Conservation (phyloP, 2,329 filamentous ascomycete genomes). For the Epichloe scottii region DNA sequence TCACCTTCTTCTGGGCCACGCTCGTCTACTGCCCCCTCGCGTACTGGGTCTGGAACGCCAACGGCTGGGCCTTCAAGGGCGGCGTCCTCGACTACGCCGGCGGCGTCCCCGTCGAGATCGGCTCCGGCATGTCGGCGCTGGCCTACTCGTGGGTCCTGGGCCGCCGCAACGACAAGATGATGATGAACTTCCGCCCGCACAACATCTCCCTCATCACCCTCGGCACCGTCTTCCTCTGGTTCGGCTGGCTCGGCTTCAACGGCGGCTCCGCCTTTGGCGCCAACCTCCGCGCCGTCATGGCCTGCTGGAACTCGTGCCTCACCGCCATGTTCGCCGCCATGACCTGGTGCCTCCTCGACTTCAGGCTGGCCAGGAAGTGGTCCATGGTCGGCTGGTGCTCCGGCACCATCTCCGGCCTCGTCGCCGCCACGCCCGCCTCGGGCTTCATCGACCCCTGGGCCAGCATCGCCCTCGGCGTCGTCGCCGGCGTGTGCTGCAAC, state of each 20-base stretch:
- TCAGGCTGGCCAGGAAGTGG: constrained; percentile 87
- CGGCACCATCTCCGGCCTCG: constrained; percentile 57
- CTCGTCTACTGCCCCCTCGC: constrained; percentile 94
- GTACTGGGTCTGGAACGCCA: constrained; percentile 92
- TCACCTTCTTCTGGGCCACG: constrained; percentile 92
- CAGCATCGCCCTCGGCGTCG: constrained; percentile 52
- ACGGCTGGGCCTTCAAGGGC: constrained; percentile 85
- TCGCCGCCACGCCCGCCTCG: constrained; percentile 56
- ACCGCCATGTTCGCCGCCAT: constrained; percentile 86
- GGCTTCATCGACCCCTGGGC: constrained; percentile 58
- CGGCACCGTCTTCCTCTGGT: constrained; percentile 92
- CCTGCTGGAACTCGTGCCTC: constrained; percentile 95
- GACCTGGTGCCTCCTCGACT: constrained; percentile 93
- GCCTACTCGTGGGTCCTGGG: constrained; percentile 95
- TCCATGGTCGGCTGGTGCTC: constrained; percentile 67
- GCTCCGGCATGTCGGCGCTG: constrained; percentile 80
- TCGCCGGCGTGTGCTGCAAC: constrained; percentile 54
- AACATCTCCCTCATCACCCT: constrained; percentile 96
- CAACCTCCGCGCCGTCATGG: constrained; percentile 87
- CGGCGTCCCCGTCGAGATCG: constrained; percentile 94
- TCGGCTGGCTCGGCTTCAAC: constrained; percentile 98
- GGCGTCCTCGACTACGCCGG: constrained; percentile 95
- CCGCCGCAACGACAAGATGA: constrained; percentile 96
- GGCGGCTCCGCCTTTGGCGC: constrained; percentile 89
- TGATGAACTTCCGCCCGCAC: constrained; percentile 98